phyloP scores from a whole-genome alignment of 164 flowering plant genomes.

The Protea cynaroides region DNA sequence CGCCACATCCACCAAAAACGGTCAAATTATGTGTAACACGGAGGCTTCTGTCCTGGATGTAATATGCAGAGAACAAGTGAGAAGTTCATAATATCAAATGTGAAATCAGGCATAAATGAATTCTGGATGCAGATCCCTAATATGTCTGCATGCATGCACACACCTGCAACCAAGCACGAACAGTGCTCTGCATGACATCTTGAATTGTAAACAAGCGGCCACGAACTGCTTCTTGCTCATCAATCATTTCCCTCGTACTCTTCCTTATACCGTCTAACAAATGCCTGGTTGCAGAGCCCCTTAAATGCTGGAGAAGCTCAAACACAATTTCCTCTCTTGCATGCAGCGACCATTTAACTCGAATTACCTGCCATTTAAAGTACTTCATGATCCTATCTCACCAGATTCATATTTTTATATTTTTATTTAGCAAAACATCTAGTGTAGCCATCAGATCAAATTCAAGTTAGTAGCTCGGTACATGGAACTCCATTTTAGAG shows the following conservation, averaged over 20 bases:
- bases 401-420: no score
- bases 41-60: conserved; percentile 76
- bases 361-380: conserved; percentile 52
- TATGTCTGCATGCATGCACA: background rate
- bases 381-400: no score
- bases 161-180: conserved; percentile 96
- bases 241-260: conserved; percentile 89
- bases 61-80: background rate
- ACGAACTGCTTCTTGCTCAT: conserved; percentile 98
- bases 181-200: conserved; percentile 94
- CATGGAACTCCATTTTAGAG: no score
- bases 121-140: background rate
- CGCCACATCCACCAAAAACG: conserved; percentile 91
- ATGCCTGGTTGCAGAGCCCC: conserved; percentile 44
- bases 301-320: conserved; percentile 84
- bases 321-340: conserved; percentile 95
- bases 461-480: no score
- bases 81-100: background rate
- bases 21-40: conserved; percentile 79
- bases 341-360: conserved; percentile 97
- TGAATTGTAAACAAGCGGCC: conserved; percentile 93
- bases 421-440: no score
- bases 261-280: conserved; percentile 69
- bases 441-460: no score
- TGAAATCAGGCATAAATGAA: background rate